Conservation (phyloP, 352 stramenopile species). For the Phytophthora chlamydospora region DNA sequence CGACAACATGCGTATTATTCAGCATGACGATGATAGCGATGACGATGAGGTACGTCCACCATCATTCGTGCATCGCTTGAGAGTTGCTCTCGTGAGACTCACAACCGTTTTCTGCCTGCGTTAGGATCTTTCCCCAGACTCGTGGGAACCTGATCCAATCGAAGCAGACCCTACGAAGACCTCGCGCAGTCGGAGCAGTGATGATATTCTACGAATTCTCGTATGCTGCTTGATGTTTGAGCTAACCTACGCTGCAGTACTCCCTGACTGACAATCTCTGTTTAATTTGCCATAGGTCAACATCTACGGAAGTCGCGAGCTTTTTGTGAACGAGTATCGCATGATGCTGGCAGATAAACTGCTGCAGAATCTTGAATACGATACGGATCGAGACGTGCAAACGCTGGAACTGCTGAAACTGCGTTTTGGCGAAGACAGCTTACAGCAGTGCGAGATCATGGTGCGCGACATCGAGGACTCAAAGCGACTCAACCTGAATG, state of each 20-base stretch:
- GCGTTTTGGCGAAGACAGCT: slow-evolving; percentile 93
- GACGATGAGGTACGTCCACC: slow-evolving; percentile 83
- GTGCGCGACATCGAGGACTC: slow-evolving; percentile 97
- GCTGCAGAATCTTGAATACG: slow-evolving; percentile 92
- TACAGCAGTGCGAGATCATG: slow-evolving; percentile 98
- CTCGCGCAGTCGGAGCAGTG: slow-evolving; percentile 76
- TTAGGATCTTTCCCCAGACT: slow-evolving; percentile 78
- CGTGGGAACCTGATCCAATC: slow-evolving; percentile 92
- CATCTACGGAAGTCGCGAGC: slow-evolving; percentile 98
- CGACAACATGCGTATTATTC: slow-evolving; percentile 92
- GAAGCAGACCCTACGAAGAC: slow-evolving; percentile 86
- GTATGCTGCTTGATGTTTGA: slow-evolving; percentile 38
- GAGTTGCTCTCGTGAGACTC: background rate
- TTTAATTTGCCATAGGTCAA: slow-evolving; percentile 61
- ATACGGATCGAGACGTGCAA: slow-evolving; percentile 94
- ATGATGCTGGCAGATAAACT: slow-evolving; percentile 98
- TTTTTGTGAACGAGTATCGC: slow-evolving; percentile 99
- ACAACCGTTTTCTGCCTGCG: too few relatives aligned
- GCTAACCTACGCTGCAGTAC: background rate
- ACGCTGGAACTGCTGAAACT: slow-evolving; percentile 98
- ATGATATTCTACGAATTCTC: slow-evolving; percentile 97
- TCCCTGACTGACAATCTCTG: background rate
- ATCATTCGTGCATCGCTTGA: background rate
- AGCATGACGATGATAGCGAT: slow-evolving; percentile 93
- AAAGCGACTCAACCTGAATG: slow-evolving; percentile 94